phyloP scores from a whole-genome alignment of 2,329 filamentous ascomycete genomes.

The Fusarium clavum region DNA sequence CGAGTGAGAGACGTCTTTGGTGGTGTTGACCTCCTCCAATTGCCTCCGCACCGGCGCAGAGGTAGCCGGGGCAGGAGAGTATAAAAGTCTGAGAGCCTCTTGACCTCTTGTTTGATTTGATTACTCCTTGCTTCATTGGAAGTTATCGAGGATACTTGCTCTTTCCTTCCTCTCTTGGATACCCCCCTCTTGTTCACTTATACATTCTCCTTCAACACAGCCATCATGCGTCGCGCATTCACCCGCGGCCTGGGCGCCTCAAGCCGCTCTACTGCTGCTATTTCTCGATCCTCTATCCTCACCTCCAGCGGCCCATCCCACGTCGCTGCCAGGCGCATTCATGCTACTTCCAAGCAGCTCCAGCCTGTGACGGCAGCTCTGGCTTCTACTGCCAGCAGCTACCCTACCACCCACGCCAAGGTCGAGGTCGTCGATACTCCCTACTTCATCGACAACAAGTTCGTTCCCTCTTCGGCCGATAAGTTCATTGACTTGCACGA shows the following conservation, averaged over 20 bases:
- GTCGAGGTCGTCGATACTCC: constrained; percentile 77
- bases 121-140: constrained; percentile 30
- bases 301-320: constrained; percentile 50
- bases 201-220: not conserved
- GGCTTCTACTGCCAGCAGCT: constrained; percentile 68
- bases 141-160: constrained; percentile 25
- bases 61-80: constrained; percentile 21
- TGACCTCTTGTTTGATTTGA: constrained; percentile 13
- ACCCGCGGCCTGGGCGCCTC: constrained; percentile 54
- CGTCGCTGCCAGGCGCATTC: constrained; percentile 64
- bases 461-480: constrained; percentile 73
- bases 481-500: constrained; percentile 85
- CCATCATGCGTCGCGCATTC: constrained; percentile 61
- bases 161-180: not conserved
- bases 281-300: constrained; percentile 48
- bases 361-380: constrained; percentile 62
- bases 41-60: constrained; percentile 34
- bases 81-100: constrained; percentile 32
- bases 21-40: constrained; percentile 23
- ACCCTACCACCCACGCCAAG: constrained; percentile 78
- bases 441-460: constrained; percentile 86
- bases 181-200: not conserved
- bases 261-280: constrained; percentile 48
- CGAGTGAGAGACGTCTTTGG: constrained; percentile 10
- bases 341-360: constrained; percentile 68